phyloP scores from a whole-genome alignment of 139 green algal genomes.

The Asterochloris erici region DNA sequence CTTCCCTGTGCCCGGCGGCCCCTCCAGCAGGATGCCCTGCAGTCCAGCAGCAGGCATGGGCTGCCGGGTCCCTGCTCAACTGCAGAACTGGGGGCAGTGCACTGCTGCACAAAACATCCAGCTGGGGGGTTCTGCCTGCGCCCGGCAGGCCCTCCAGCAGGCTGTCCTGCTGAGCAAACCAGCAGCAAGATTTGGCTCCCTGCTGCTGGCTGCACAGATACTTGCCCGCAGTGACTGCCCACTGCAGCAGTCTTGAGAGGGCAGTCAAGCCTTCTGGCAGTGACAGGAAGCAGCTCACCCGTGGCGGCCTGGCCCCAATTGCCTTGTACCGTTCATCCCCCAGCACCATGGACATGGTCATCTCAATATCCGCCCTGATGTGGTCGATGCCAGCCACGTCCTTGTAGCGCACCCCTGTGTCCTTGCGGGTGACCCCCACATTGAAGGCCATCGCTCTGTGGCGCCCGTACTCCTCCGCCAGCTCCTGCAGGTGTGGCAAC shows the following conservation, averaged over 20 bases:
- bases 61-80: not conserved
- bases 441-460: conserved; percentile 48
- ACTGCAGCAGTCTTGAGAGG: no score
- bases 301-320: conserved; percentile 43
- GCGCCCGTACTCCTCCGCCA: conserved; percentile 46
- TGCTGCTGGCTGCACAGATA: no score
- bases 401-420: conserved; percentile 63
- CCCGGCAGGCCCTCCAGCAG: conserved; percentile 95
- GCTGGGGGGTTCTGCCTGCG: conserved; percentile 94
- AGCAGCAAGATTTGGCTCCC: not conserved
- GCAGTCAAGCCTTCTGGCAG: no score
- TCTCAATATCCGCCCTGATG: conserved; percentile 57
- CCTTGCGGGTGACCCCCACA: conserved; percentile 5
- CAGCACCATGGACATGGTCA: conserved; percentile 62
- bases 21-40: conserved; percentile 95
- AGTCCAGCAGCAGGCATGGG: not conserved
- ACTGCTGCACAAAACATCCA: not conserved
- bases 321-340: conserved; percentile 32
- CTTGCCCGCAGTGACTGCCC: no score
- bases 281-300: conserved; percentile 14
- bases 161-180: conserved; percentile 67
- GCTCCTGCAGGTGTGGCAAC: conserved; percentile 31
- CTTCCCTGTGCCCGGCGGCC: conserved; percentile 94
- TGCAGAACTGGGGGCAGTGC: no score
- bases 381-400: conserved; percentile 72